Percentiles rank a stretch among this genome's conserved stretches.
These are phyloP conservation scores for Kwoniella sp. DNA, from an alignment of 768 basidiomycete species.

Conservation along the genomic window DNA sequence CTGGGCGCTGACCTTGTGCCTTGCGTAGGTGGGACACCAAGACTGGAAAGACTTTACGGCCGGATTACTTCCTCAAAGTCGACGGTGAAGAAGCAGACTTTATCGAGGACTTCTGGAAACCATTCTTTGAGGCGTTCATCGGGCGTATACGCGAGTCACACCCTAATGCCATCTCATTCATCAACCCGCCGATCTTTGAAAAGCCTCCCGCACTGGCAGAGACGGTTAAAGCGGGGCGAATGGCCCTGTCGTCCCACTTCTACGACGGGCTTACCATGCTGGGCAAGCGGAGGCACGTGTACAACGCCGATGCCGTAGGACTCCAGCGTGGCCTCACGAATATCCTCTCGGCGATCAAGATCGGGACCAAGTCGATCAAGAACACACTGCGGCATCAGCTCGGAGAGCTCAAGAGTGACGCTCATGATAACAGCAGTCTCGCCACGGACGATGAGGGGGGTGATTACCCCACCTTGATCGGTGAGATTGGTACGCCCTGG, in stretches of 20 bases:
- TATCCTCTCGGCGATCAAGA: slow-evolving; percentile 65
- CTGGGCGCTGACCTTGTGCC: neutral
- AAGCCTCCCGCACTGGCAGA: slow-evolving; percentile 63
- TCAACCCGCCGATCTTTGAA: slow-evolving; percentile 87
- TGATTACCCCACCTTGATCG: slow-evolving; percentile 41
- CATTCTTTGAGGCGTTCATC: slow-evolving; percentile 46
- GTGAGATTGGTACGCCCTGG: slow-evolving; percentile 68
- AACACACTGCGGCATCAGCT: slow-evolving; percentile 76
- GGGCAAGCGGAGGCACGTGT: slow-evolving; percentile 77
- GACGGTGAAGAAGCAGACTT: slow-evolving; percentile 57
- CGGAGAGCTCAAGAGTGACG: slow-evolving; percentile 72
- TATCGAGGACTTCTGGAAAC: slow-evolving; percentile 68
- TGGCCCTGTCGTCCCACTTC: slow-evolving; percentile 77
- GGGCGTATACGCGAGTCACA: slow-evolving; percentile 56
- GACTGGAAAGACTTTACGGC: slow-evolving; percentile 62
- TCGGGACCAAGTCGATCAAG: slow-evolving; percentile 76
- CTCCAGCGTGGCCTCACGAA: slow-evolving; percentile 67
- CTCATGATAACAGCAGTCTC: slow-evolving; percentile 37
- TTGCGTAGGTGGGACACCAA: slow-evolving; percentile 63
- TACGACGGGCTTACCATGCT: slow-evolving; percentile 92
- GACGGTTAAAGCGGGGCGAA: slow-evolving; percentile 61
- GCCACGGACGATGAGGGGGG: slow-evolving; percentile 12
- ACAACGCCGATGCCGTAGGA: slow-evolving; percentile 78
- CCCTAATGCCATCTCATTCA: slow-evolving; percentile 78
- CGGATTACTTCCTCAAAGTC: slow-evolving; percentile 69